These are phyloP conservation scores for Naganishia antarctica DNA, from an alignment of 768 basidiomycete genomes.

Conservation along the genomic window DNA sequence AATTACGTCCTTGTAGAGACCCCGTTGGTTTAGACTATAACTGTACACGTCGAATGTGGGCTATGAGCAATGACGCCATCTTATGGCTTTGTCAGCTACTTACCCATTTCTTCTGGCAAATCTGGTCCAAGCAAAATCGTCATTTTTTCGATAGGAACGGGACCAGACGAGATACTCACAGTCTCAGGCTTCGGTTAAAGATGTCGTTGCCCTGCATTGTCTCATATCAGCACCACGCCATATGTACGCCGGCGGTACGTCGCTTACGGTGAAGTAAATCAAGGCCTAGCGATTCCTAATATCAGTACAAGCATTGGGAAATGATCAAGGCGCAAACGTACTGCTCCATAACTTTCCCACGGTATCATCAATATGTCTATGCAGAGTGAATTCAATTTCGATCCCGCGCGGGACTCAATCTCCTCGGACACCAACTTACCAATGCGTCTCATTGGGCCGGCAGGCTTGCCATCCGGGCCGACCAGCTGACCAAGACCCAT, in stretches of 20 bases:
- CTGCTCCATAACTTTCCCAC: conserved; percentile 59
- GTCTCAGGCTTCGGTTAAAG: conserved; percentile 53
- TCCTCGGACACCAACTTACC: conserved; percentile 57
- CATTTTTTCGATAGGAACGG: not conserved
- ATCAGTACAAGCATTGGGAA: not conserved
- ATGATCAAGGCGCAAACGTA: conserved; percentile 3
- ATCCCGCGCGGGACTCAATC: not conserved
- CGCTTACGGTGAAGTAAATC: conserved; percentile 76
- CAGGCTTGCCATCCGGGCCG: conserved; percentile 58
- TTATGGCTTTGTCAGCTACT: not conserved
- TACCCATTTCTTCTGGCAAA: conserved; percentile 16
- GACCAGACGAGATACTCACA: not conserved
- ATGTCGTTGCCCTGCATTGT: conserved; percentile 69
- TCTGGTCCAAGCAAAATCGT: not conserved
- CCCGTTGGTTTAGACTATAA: conserved; percentile 81
- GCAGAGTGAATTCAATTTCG: not conserved
- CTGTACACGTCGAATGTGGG: conserved; percentile 49
- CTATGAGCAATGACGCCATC: not conserved
- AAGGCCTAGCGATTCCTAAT: conserved; percentile 56
- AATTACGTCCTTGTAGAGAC: conserved; percentile 67
- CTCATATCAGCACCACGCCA: not conserved
- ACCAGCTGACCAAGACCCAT: conserved; percentile 55
- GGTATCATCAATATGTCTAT: conserved; percentile 76
- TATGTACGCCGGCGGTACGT: not conserved
- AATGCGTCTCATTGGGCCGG: conserved; percentile 62